Evolutionary conservation across 371 early-diverging fungal genomes (phyloP).

Genomic region (Rhizopus sp.): DNA sequence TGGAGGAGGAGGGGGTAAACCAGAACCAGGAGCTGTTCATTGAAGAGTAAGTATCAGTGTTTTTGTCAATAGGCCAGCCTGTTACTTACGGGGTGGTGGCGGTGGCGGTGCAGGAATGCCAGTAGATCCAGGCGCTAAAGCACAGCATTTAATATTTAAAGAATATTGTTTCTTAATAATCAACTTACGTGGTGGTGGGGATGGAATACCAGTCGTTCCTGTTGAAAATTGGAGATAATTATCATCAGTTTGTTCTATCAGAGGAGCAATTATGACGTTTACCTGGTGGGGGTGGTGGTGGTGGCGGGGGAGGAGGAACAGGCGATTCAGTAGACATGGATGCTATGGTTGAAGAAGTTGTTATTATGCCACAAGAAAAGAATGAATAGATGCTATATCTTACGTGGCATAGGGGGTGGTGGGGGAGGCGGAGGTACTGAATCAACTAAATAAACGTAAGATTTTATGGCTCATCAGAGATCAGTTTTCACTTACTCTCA

Average conservation of each 20-base stretch:
- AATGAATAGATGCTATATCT: background rate
- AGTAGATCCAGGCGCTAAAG: background rate
- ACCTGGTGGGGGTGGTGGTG: slow-evolving; percentile 13
- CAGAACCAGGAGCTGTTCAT: background rate
- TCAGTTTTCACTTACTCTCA: background rate
- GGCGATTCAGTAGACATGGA: background rate
- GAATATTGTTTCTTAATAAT: background rate
- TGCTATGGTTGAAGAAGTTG: background rate
- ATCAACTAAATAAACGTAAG: slow-evolving; percentile 1
- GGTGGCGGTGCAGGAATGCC: slow-evolving; percentile 17
- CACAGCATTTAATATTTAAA: background rate
- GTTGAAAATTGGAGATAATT: too few relatives aligned
- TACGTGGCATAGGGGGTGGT: too few relatives aligned
- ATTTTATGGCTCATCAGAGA: background rate
- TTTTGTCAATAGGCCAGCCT: background rate
- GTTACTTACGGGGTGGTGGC: slow-evolving; percentile 6
- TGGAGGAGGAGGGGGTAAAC: slow-evolving; percentile 18
- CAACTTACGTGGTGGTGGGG: slow-evolving; percentile 10
- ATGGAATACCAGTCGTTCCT: slow-evolving; percentile 2
- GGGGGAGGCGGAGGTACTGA: background rate
- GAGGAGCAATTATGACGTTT: too few relatives aligned
- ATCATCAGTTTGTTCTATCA: too few relatives aligned
- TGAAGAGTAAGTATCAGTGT: background rate
- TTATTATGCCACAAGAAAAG: background rate
- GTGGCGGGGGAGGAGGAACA: slow-evolving; percentile 7